phyloP scores from a whole-genome alignment of 768 basidiomycete species.

The Harrya chromipes region DNA sequence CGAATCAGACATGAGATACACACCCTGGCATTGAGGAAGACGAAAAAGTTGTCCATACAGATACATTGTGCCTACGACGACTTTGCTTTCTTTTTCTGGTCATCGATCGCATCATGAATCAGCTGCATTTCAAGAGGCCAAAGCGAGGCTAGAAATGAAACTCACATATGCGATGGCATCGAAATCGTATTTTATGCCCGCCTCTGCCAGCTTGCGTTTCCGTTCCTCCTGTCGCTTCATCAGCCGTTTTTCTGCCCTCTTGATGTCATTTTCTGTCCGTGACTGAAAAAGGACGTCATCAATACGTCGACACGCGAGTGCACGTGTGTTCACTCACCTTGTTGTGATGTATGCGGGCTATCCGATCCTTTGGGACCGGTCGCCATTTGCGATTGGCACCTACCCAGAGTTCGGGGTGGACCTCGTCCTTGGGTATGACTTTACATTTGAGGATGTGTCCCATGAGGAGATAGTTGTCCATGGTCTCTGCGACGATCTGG shows the following conservation, averaged over 20 bases:
- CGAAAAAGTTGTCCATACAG: too few relatives aligned
- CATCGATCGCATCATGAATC: background rate
- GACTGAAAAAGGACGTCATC: slow-evolving; percentile 40
- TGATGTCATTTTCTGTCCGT: slow-evolving; percentile 70
- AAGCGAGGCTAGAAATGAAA: slow-evolving; percentile 11
- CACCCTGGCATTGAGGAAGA: too few relatives aligned
- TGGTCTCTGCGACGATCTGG: slow-evolving; percentile 94
- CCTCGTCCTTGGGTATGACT: slow-evolving; percentile 81
- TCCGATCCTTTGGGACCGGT: slow-evolving; percentile 65
- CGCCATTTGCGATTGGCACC: slow-evolving; percentile 96
- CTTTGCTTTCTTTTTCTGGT: slow-evolving; percentile 37
- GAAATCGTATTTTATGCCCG: slow-evolving; percentile 88
- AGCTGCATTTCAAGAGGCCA: background rate
- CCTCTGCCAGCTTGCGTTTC: slow-evolving; percentile 72
- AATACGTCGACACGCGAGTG: background rate
- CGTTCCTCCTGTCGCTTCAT: slow-evolving; percentile 73
- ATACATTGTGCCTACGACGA: slow-evolving; percentile 12
- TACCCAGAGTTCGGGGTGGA: slow-evolving; percentile 93
- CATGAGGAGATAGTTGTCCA: slow-evolving; percentile 97
- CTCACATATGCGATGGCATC: slow-evolving; percentile 80
- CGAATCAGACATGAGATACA: too few relatives aligned
- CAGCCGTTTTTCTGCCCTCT: slow-evolving; percentile 61
- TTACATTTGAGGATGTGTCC: slow-evolving; percentile 93
- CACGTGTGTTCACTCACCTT: slow-evolving; percentile 60
- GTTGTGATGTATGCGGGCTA: slow-evolving; percentile 74